phyloP scores from a whole-genome alignment of 768 basidiomycete genomes.

The Mycena vulgaris region DNA sequence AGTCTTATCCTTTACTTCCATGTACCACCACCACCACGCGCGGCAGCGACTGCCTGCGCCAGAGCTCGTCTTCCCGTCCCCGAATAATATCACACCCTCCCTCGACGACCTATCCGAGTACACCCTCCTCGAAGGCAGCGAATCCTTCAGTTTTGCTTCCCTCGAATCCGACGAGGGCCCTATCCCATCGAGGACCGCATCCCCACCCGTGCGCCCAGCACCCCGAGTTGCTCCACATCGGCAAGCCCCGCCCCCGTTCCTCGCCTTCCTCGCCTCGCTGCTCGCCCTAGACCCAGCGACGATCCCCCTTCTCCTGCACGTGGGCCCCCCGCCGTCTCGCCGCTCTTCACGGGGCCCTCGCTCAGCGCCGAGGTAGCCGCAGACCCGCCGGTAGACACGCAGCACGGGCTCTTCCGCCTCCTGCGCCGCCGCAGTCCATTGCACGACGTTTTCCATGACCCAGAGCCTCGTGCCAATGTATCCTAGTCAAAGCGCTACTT shows the following conservation, averaged over 20 bases:
- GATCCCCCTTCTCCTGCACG: conserved; percentile 17
- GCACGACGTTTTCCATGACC: no score
- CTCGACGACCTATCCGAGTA: conserved; percentile 12
- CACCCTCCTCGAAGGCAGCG: conserved; percentile 28
- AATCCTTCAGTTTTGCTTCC: conserved; percentile 5
- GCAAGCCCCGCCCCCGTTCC: conserved; percentile 2
- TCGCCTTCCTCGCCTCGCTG: conserved; percentile 15
- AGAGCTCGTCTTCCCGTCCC: conserved; percentile 19
- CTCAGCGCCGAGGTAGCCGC: background rate
- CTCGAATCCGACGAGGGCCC: background rate
- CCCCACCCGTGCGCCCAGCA: background rate
- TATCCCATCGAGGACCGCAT: background rate
- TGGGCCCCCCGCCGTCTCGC: conserved; percentile 13
- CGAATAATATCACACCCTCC: background rate
- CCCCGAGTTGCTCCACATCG: background rate
- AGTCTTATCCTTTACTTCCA: no score
- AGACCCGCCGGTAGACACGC: conserved; percentile 4
- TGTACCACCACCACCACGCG: background rate
- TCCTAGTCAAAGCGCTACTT: conserved; percentile 8
- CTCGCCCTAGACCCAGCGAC: conserved; percentile 29
- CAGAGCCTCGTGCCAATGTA: no score
- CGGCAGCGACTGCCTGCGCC: background rate
- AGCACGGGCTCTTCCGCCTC: conserved; percentile 23
- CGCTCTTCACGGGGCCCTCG: conserved; percentile 29
- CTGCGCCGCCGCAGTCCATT: background rate